Conservation (phyloP, 495 filamentous ascomycete genomes). For the Penicillium longicatenatum region DNA sequence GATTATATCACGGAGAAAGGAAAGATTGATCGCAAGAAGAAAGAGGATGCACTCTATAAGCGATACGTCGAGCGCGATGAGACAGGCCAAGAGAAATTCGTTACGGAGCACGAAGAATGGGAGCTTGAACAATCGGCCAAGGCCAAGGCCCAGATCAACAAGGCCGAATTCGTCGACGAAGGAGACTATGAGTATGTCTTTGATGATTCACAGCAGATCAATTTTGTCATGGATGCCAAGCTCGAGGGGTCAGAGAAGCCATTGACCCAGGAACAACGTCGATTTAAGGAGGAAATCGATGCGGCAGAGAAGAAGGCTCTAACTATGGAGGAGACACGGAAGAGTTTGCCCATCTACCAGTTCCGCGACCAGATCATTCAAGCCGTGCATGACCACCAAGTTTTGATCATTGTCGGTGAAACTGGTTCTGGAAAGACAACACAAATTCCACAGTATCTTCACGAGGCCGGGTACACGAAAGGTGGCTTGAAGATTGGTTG, state of each 20-base stretch:
- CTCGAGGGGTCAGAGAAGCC: constrained; percentile 67
- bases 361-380: constrained; percentile 78
- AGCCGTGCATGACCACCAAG: constrained; percentile 74
- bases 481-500: constrained; percentile 60
- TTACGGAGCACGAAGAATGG: constrained; percentile 97
- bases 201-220: constrained; percentile 85
- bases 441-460: constrained; percentile 84
- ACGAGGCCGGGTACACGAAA: constrained; percentile 84
- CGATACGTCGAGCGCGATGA: constrained; percentile 90
- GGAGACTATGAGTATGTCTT: constrained; percentile 95
- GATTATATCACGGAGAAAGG: constrained; percentile 93
- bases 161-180: constrained; percentile 73
- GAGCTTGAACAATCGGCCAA: constrained; percentile 88
- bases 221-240: constrained; percentile 76
- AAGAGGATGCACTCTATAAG: constrained; percentile 87
- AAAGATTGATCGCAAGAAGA: constrained; percentile 86
- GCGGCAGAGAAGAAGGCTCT: constrained; percentile 83
- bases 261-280: constrained; percentile 75
- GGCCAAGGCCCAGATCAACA: constrained; percentile 82
- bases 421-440: constrained; percentile 90
- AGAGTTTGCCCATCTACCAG: constrained; percentile 86
- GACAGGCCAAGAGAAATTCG: constrained; percentile 81
- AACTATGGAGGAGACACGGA: constrained; percentile 88
- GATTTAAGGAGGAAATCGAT: constrained; percentile 76
- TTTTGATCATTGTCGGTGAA: constrained; percentile 77